A percentile compares a stretch with the other conserved stretches of the same genome.
These are phyloP conservation scores for Circinella umbellata DNA, from an alignment of 371 early-diverging fungal species.

Conservation along the genomic window DNA sequence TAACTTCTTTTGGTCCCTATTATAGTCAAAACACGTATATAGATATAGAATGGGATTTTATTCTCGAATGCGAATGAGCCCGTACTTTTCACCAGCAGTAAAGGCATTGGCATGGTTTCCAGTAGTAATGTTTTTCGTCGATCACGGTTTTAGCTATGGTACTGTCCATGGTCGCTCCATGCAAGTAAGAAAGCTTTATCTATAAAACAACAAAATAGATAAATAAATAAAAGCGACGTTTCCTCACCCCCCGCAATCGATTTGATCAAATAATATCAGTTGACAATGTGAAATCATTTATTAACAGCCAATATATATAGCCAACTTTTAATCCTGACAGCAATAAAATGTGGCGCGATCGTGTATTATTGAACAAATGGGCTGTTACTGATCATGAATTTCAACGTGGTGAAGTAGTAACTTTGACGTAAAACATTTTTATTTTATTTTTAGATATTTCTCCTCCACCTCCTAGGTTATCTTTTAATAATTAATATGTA, in stretches of 20 bases:
- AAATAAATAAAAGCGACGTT: background rate
- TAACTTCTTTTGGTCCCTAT: background rate
- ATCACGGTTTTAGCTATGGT: slow-evolving; percentile 66
- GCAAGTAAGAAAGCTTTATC: slow-evolving; percentile 54
- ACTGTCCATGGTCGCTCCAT: slow-evolving; percentile 71
- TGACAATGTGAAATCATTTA: background rate
- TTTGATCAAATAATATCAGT: too few species aligned
- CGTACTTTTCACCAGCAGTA: slow-evolving; percentile 32
- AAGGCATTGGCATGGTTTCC: slow-evolving; percentile 62
- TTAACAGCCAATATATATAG: slow-evolving; percentile 30
- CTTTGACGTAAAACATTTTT: slow-evolving; percentile 59
- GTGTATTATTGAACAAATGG: slow-evolving; percentile 80
- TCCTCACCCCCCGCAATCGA: background rate
- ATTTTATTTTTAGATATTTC: background rate
- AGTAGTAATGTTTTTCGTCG: slow-evolving; percentile 60
- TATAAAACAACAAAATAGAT: background rate
- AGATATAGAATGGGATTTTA: slow-evolving; percentile 15
- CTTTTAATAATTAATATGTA: background rate
- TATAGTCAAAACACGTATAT: background rate
- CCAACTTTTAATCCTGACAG: slow-evolving; percentile 92
- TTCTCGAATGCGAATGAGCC: slow-evolving; percentile 32
- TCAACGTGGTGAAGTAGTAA: slow-evolving; percentile 83
- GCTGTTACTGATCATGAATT: slow-evolving; percentile 56
- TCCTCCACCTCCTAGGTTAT: background rate
- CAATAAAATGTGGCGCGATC: slow-evolving; percentile 67